A percentile compares a stretch with the other conserved stretches of the same genome.
phyloP scores from a whole-genome alignment of 345 rosid genomes.

The Euphorbia tirucalli region DNA sequence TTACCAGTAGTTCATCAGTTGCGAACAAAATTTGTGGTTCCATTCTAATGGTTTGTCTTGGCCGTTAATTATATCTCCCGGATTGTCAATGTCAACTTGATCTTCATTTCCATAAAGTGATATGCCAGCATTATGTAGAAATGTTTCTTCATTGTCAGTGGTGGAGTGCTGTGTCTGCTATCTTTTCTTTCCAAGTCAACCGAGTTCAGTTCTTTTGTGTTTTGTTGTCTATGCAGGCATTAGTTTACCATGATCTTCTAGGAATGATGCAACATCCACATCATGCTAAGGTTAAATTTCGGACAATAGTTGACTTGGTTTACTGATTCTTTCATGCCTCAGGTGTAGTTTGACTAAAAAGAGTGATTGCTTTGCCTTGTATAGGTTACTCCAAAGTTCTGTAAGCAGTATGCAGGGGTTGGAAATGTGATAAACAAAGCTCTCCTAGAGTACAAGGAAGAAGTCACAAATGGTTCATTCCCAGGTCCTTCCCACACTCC shows the following conservation, averaged over 20 bases:
- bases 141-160: not conserved
- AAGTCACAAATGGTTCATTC: constrained; percentile 61
- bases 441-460: constrained; percentile 68
- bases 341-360: not conserved
- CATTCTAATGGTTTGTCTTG: not conserved
- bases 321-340: not conserved
- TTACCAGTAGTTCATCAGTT: not conserved
- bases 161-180: not conserved
- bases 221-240: constrained; percentile 45
- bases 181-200: not conserved
- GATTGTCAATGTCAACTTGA: not conserved
- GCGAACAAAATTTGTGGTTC: not conserved
- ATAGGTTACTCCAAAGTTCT: constrained; percentile 91
- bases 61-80: not conserved
- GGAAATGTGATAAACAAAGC: constrained; percentile 83
- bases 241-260: constrained; percentile 86
- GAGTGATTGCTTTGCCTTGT: constrained; percentile 1
- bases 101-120: not conserved
- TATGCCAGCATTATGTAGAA: not conserved
- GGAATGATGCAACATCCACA: constrained; percentile 98
- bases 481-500: constrained; percentile 79
- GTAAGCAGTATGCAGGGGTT: constrained; percentile 67
- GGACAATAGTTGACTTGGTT: not conserved
- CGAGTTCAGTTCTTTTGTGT: not conserved
- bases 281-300: constrained; percentile 76